Base-by-base conservation (phyloP, 2,329 filamentous ascomycete genomes). In the Fonsecaea monophora region DNA sequence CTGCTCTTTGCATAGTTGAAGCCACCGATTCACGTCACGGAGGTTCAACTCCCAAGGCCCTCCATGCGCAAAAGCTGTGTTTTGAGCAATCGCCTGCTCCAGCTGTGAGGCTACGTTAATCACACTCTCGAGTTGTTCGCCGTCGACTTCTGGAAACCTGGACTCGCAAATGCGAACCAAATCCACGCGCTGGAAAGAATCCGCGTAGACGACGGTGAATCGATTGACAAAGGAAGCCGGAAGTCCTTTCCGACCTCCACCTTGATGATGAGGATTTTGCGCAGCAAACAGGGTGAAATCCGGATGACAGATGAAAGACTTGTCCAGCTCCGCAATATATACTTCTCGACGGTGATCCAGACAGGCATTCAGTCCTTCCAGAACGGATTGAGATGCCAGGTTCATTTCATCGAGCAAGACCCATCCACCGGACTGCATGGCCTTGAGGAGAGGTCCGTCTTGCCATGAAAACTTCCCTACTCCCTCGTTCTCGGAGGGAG, bases 351-450 rank as follows among this genome's bases (percentile, higher is more conserved):
- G 89, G 77, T 99, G 96, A 78, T 99, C 95, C 35, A 99, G 85
- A 81, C 95, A 98, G 25, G 95, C 94, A 73, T 99, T 99, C 37
- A 99, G 82, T 69, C 95, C 96, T 80, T 99, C 95, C 0, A 99
- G 86, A 1, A 99, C 94, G 4, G 94, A 96, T 77, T 99, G 95
- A 0, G 94, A 98, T 1, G 96, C 95, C 70, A 99, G 81, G 74
- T 99, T 99, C 95, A 99, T 99, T 82, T 99, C 95, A 75, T 99
- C 95, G 0, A 99, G 85, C 34, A 99, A 83, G 10, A 99, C 95
- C 95, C 95, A 99, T 73, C 96, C 92, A 34, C 95, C 95, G 65
- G 88, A 91, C 76, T 98, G 95, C 94, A 99, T 98, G 0, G 95
- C 95, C 76, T 92, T 91, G 21, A 99, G 82, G 76, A 99, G 98